Base-by-base conservation (phyloP, 2,329 filamentous ascomycete species). In the Coniochaeta sp. region DNA sequence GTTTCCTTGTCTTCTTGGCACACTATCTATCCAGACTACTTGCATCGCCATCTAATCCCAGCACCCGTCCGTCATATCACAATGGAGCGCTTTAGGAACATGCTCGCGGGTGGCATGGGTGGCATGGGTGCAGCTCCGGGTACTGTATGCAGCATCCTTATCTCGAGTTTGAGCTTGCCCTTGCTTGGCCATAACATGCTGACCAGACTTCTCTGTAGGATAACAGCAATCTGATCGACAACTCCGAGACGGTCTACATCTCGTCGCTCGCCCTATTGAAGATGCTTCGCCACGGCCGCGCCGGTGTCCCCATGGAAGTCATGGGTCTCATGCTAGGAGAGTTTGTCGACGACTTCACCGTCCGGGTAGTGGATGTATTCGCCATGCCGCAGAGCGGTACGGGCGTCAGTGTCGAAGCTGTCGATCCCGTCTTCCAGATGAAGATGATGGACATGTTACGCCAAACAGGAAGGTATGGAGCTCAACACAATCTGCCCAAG, bases 361-460 rank as follows among this genome's bases (percentile, higher is more conserved):
- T 99, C 64, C 89, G 93, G 67, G 95, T 99, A 16, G 93, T 98
- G 67, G 95, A 99, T 76, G 95, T 99, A 31, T 99, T 99, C 76
- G 95, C 95, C 62, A 99, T 99, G 95, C 95, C 95, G 22, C 95
- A 99, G 74, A 97, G 93, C 68, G 95, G 95, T 77, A 99, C 95
- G 1, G 95, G 95, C 67, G 95, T 99, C 68, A 96, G 91, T 76
- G 95, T 99, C 70, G 95, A 99, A 77, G 96, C 95, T 58, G 95
- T 99, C 64, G 95, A 99, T 73, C 92, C 93, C 11, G 95, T 99
- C 36, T 99, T 99, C 76, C 95, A 99, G 80, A 97, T 92, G 71
- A 99, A 97, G 83, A 99, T 99, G 95, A 99, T 99, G 95, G 95
- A 99, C 74, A 98, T 99, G 95, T 81, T 99, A 73, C 85, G 90